A percentile compares a stretch with the other conserved stretches of the same genome.
Conservation (phyloP, 176 grass and related monocot species). For the Puya raimondii region DNA sequence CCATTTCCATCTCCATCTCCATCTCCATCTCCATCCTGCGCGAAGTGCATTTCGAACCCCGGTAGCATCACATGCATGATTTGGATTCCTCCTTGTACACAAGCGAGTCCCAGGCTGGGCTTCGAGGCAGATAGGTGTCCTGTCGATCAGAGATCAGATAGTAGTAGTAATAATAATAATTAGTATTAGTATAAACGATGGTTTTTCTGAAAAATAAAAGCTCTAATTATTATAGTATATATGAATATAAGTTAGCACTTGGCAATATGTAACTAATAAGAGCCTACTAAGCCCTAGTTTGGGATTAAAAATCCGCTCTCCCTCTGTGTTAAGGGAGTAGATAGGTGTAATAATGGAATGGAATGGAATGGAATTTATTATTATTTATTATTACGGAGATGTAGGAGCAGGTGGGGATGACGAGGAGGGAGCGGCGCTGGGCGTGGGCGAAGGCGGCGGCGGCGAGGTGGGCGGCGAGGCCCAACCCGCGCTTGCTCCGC, state of each 20-base stretch:
- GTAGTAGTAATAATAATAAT: neutral
- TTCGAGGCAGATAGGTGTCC: conserved; percentile 74
- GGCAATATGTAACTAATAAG: neutral
- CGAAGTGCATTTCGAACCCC: neutral
- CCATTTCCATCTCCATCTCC: neutral
- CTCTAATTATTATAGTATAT: too few relatives aligned
- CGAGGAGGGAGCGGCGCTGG: conserved; percentile 24
- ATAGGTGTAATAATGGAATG: neutral
- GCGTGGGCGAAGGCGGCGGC: conserved; percentile 67
- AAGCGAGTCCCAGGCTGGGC: conserved; percentile 43
- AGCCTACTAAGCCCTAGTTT: too few relatives aligned
- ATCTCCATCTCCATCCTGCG: too few relatives aligned
- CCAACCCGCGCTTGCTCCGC: conserved; percentile 62
- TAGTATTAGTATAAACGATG: neutral
- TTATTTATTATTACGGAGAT: conserved; percentile 31
- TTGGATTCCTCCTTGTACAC: conserved; percentile 23
- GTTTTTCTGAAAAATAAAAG: neutral
- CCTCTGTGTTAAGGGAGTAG: too few relatives aligned
- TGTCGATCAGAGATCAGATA: conserved; percentile 10
- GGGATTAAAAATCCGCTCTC: too few relatives aligned
- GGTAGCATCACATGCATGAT: neutral
- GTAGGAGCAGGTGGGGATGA: conserved; percentile 80
- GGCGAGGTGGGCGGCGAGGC: conserved; percentile 64
- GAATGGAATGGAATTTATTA: too few relatives aligned
- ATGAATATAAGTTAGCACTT: too few relatives aligned